A percentile compares a stretch with the other conserved stretches of the same genome.
Conservation (phyloP, 441 rosid species). For the Hura crepitans region DNA sequence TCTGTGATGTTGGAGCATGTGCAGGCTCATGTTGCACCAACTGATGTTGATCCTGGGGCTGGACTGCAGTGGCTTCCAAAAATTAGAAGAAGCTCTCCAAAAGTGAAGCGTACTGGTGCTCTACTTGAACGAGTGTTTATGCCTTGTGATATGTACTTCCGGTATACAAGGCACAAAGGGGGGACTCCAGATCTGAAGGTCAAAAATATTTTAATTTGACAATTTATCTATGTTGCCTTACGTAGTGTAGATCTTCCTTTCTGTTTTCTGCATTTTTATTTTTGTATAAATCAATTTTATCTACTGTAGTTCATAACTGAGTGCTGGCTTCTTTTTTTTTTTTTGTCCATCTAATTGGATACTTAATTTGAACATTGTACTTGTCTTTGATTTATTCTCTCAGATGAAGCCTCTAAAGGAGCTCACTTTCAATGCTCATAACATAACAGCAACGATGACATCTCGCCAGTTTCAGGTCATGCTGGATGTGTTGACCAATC, state of each 20-base stretch:
- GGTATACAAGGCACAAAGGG: conserved; percentile 91
- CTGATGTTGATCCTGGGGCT: conserved; percentile 99
- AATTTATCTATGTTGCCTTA: conserved; percentile 1
- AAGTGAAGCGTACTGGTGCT: conserved; percentile 97
- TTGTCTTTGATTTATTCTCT: conserved; percentile 21
- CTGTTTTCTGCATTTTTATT: not conserved
- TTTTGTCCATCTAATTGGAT: conserved; percentile 14
- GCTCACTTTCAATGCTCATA: conserved; percentile 78
- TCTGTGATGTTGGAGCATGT: conserved; percentile 98
- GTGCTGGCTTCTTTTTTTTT: conserved; percentile 16
- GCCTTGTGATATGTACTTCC: conserved; percentile 98
- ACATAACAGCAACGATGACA: conserved; percentile 95
- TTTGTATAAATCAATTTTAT: not conserved
- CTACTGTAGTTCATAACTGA: conserved; percentile 3
- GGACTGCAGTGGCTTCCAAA: conserved; percentile 98
- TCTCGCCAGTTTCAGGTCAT: conserved; percentile 98
- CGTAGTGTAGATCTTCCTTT: not conserved
- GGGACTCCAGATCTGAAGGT: conserved; percentile 96
- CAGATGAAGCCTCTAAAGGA: conserved; percentile 99
- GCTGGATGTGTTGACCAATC: conserved; percentile 95
- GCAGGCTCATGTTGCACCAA: conserved; percentile 99
- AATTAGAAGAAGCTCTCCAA: conserved; percentile 74
- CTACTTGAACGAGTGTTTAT: conserved; percentile 93
- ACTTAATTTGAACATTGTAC: conserved; percentile 20
- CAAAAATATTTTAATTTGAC: conserved; percentile 23